phyloP scores from a whole-genome alignment of 2,329 filamentous ascomycete genomes.

The Pseudogymnoascus sp. region DNA sequence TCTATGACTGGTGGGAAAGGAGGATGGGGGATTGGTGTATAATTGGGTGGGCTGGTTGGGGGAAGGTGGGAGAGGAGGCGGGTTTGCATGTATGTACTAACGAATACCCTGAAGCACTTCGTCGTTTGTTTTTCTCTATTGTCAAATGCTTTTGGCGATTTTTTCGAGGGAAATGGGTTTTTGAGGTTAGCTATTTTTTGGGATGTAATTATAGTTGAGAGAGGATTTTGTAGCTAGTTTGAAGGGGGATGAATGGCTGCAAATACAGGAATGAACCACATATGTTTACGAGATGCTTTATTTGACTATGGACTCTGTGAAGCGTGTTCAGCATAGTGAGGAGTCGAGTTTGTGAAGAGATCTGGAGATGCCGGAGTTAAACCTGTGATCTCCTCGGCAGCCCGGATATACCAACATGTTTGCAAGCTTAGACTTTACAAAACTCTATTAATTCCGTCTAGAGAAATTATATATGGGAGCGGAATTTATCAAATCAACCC shows the following conservation, averaged over 20 bases:
- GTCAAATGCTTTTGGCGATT: neutral
- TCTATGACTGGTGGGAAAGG: neutral
- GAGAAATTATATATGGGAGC: no score
- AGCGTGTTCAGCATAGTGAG: no score
- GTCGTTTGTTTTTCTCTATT: neutral
- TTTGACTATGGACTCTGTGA: no score
- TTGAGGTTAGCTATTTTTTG: neutral
- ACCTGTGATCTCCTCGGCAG: no score
- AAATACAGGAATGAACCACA: neutral
- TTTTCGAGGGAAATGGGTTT: neutral
- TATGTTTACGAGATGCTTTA: neutral
- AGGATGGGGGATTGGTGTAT: neutral
- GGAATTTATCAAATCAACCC: no score
- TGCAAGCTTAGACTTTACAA: no score
- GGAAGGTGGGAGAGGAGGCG: neutral
- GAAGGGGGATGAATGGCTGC: neutral
- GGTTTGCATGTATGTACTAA: neutral
- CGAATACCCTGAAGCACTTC: neutral
- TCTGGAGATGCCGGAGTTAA: no score
- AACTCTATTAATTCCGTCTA: no score
- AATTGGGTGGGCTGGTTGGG: neutral
- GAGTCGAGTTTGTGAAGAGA: no score
- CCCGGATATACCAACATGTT: no score
- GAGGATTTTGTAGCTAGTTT: neutral
- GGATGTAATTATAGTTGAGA: neutral